Evolutionary conservation across 257 asterid species (phyloP), one percentile per base, ranked within the genome.

Genomic region (Linaria vulgaris): DNA sequence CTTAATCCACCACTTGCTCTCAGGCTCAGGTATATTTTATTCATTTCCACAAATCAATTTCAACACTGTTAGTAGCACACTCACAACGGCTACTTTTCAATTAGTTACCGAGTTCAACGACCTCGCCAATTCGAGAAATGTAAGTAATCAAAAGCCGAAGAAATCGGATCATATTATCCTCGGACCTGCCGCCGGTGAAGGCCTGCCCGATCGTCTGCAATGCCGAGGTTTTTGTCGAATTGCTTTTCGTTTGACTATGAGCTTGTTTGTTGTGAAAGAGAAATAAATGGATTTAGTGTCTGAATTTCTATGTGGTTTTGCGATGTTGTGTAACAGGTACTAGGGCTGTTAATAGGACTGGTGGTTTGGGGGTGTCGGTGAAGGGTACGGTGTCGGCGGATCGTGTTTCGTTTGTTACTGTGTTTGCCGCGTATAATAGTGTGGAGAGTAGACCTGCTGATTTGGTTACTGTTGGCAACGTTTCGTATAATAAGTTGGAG

Each of bases 161-260:
- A 92, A 92, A 59, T 71, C 66, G 15, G 88, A 83, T 80, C 96
- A 64, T 83, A 78, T 89, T 52, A 67, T 85, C 69, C 83, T 85
- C 45, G 99, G 96, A 61, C 90, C 95, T 66, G 95, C 96, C 65
- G 85, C 96, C 2, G 97, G 97, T 43, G 80, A 86, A 76, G 91
- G 97, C 17, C 58, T 82, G 69, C 69, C 78, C 34, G 89, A 83
- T 72, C 98, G 96, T 52, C 68, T 88, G 75, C 98, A 91, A 21
- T 91, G 98, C 84, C 73, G 64, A 83, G 96, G 98, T 88, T 57
- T 27, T 67, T 38, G 20, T 31, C 23, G 47, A 48, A n/a, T 56
- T 39, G 21, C 8, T 2, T 53, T 68, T 21, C 27, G 39, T n/a
- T 59, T 55, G 21, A 19, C n/a, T 5, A 12, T 50, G 47, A 46